These are phyloP conservation scores for Penicillium antarcticum DNA, from an alignment of 495 filamentous ascomycete genomes.

Conservation along the genomic window DNA sequence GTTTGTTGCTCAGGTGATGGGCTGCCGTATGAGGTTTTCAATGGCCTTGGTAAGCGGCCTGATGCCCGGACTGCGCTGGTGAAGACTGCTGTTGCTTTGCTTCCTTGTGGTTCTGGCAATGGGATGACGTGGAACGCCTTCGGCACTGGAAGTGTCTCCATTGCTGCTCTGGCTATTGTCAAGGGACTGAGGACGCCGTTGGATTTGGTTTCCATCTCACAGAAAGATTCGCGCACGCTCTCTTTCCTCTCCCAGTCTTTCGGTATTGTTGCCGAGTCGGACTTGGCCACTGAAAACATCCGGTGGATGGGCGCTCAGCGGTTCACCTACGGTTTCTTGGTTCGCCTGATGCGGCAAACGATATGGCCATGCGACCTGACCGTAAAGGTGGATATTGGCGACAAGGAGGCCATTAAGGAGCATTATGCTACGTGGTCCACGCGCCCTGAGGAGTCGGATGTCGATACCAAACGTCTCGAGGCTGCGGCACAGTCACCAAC, in stretches of 20 bases:
- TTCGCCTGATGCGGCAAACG: constrained; percentile 65
- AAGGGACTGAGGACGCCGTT: constrained; percentile 80
- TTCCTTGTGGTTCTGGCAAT: constrained; percentile 92
- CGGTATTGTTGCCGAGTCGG: constrained; percentile 85
- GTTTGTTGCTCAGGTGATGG: constrained; percentile 92
- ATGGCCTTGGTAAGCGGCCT: constrained; percentile 73
- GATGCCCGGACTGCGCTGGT: constrained; percentile 72
- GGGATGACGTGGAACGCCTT: constrained; percentile 89
- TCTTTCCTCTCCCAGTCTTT: constrained; percentile 91
- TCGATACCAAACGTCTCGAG: constrained; percentile 19
- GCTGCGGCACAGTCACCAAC: constrained; percentile 38
- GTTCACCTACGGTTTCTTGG: constrained; percentile 80
- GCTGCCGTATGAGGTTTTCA: constrained; percentile 89
- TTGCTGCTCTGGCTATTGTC: constrained; percentile 76
- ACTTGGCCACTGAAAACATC: constrained; percentile 84
- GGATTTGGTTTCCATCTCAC: constrained; percentile 85
- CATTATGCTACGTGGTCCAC: constrained; percentile 59
- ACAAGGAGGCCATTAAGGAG: constrained; percentile 70
- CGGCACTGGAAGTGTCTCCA: constrained; percentile 70
- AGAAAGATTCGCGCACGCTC: constrained; percentile 65
- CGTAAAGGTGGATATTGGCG: constrained; percentile 72
- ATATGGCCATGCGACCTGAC: constrained; percentile 88
- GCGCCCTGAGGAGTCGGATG: constrained; percentile 22
- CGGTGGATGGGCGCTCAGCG: constrained; percentile 86
- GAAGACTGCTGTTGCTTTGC: constrained; percentile 79